Percentiles rank a stretch among this genome's conserved stretches.
Conservation (phyloP, 192 early-diverging fungal genomes). For the Chytriomyces confervae region DNA sequence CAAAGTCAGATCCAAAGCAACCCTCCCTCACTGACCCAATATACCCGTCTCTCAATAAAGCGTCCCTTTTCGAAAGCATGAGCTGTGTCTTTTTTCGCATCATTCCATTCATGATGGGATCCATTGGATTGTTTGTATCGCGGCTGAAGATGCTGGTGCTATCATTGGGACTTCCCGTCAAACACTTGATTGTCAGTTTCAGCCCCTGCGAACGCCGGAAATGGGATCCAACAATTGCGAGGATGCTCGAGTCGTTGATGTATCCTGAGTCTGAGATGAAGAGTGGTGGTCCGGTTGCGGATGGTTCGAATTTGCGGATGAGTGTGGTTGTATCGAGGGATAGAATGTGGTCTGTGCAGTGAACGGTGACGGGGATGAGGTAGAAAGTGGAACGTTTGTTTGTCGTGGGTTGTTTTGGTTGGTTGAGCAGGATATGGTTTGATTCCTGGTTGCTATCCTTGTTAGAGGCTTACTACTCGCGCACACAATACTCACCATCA, state of each 20-base stretch:
- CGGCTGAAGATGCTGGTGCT: conserved; percentile 11
- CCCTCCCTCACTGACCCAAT: conserved; percentile 23
- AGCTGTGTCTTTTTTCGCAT: no score
- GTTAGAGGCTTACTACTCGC: neutral
- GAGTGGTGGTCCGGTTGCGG: neutral
- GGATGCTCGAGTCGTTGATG: conserved; percentile 12
- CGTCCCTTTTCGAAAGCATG: neutral
- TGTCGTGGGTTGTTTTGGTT: neutral
- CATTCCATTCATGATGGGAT: no score
- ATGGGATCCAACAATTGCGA: conserved; percentile 1
- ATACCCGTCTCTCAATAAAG: conserved; percentile 14
- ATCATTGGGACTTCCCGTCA: conserved; percentile 8
- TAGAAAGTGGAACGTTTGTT: neutral
- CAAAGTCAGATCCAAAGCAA: conserved; percentile 26
- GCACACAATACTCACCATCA: neutral
- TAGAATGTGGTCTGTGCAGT: conserved; percentile 18
- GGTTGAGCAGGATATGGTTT: neutral
- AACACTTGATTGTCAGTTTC: conserved; percentile 8
- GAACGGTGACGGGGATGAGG: conserved; percentile 11
- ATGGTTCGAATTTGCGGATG: conserved; percentile 9
- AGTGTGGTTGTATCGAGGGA: neutral
- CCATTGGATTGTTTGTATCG: conserved; percentile 5
- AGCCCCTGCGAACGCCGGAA: neutral
- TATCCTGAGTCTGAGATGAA: neutral
- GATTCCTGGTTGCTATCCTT: neutral